Base-by-base conservation (phyloP, 208 protist species). In the Leishmania arabica region DNA sequence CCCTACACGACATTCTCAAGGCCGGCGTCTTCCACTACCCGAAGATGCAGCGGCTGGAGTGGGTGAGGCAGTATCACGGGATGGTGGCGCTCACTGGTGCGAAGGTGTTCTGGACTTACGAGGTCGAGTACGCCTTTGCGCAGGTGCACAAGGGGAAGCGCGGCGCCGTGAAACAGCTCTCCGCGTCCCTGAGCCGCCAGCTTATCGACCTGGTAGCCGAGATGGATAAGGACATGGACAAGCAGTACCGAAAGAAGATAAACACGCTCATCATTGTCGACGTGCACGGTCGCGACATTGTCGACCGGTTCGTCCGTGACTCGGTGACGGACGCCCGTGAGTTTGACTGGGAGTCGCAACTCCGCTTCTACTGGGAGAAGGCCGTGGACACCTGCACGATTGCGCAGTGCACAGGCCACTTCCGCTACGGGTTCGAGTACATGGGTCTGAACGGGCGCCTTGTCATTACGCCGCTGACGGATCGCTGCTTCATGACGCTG, bases 211-310 rank as follows among this genome's bases (percentile, higher is more conserved):
- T 99, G 37, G 99, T 99, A 47, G 89, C 89, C 19, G 96, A 99
- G 86, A 98, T 99, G 87, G 95, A 98, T 82, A 96, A 97, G 69
- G 92, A 98, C 79, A 93, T 99, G 75, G 90, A 96, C 75, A 95
- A 90, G 84, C 88, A 95, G 69, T 93, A 95, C 80, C 93, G 99
- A 66, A 99, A 99, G 87, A 99, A 99, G 88, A 96, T 99, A 85
- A 99, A 99, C 90, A 99, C 99, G 34, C 89, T 99, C 34, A 99
- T 99, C 84, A 99, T 99, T 83, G 97, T 99, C 73, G 99, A 99
- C 86, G 98, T 99, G n/a, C 99, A 99, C 88, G 98, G 98, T n/a
- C 91, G 99, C 54, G 99, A 99, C 91, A 99, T 99, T 81, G 96
- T 99, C 49, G 98, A 99, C 88, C 90, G 95, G 47, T 99, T 99